Conservation (phyloP, 768 basidiomycete species). For the Auricularia sp. region DNA sequence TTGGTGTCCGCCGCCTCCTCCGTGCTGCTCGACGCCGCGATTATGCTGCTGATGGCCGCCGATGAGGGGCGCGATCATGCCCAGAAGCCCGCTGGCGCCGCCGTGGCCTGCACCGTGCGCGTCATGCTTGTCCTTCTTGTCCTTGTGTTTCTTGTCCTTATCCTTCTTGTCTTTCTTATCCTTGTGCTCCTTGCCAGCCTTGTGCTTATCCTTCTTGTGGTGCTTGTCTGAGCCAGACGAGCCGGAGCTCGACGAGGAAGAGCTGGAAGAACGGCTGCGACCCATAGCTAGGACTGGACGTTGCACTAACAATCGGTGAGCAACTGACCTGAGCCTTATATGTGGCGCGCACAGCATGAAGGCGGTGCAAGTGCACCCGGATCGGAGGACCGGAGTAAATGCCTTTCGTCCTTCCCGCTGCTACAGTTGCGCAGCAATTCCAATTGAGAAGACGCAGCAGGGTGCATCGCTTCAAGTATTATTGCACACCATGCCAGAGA, state of each 20-base stretch:
- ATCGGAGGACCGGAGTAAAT: no score
- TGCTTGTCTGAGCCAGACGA: neutral
- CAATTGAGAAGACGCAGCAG: no score
- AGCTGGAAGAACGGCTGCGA: neutral
- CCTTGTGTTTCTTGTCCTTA: neutral
- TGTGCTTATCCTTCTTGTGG: neutral
- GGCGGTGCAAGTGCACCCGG: no score
- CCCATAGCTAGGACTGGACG: neutral
- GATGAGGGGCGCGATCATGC: neutral
- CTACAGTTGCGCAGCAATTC: no score
- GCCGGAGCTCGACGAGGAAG: neutral
- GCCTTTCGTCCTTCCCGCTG: no score
- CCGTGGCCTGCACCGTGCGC: neutral
- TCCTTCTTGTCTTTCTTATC: neutral
- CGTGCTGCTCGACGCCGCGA: neutral
- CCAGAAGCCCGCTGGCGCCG: neutral
- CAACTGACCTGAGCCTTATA: no score
- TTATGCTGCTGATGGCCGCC: neutral
- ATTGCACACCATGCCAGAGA: no score
- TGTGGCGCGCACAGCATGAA: no score
- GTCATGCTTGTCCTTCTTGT: neutral
- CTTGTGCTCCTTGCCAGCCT: neutral
- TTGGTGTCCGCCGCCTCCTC: neutral
- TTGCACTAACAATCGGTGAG: no score
- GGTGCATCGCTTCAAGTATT: no score